These are phyloP conservation scores for Fusarium hostae DNA, from an alignment of 2,329 filamentous ascomycete species.

Conservation along the genomic window DNA sequence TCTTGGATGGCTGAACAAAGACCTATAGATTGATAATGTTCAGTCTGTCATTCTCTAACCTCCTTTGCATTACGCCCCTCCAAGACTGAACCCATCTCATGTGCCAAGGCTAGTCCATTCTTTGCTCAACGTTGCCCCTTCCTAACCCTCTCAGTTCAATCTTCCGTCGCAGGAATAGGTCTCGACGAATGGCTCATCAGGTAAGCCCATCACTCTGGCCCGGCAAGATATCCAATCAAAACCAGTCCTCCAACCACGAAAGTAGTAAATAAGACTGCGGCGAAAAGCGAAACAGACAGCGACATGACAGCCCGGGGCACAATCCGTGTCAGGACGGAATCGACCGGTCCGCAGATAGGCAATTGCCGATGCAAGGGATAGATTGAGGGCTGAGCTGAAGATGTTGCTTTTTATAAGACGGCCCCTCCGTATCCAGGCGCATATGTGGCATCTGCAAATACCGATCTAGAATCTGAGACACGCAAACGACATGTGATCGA, in stretches of 20 bases:
- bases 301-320: too few species aligned
- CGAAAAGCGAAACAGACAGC: too few species aligned
- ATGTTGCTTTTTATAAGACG: not conserved
- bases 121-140: not conserved
- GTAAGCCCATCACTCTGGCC: too few species aligned
- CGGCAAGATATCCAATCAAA: too few species aligned
- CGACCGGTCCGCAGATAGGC: accelerated
- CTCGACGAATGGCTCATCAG: too few species aligned
- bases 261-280: too few species aligned
- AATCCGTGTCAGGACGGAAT: too few species aligned
- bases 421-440: not conserved
- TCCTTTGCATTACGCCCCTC: accelerated
- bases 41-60: accelerated
- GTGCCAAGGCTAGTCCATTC: too few species aligned
- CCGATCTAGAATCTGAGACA: not conserved
- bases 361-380: not conserved
- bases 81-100: accelerated
- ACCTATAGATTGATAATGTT: accelerated
- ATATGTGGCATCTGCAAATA: not conserved
- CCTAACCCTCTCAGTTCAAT: accelerated
- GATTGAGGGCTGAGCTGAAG: not conserved
- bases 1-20: too few species aligned
- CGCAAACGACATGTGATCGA: not conserved
- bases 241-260: too few species aligned
- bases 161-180: accelerated